Conservation (phyloP, 192 early-diverging fungal genomes). For the Kappamyces sp. region DNA sequence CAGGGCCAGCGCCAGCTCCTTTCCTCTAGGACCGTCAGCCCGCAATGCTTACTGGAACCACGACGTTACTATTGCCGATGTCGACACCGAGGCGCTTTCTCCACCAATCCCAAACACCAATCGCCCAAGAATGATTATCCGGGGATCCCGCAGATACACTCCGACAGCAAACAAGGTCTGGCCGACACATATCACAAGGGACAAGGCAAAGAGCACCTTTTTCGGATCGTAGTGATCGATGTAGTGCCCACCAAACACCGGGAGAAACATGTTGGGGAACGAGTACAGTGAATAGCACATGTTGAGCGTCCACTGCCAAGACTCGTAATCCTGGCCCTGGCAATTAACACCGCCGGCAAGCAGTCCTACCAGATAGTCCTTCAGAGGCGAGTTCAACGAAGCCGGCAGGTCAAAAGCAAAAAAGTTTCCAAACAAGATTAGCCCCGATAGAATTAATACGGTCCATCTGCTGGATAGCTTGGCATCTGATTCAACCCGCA, state of each 20-base stretch:
- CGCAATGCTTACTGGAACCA: constrained; percentile 28
- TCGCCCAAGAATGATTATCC: constrained; percentile 39
- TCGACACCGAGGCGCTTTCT: constrained; percentile 46
- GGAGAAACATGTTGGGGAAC: constrained; percentile 58
- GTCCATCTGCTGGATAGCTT: constrained; percentile 23
- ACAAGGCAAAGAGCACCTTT: constrained; percentile 32
- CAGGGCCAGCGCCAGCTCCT: constrained; percentile 47
- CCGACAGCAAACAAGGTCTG: constrained; percentile 48
- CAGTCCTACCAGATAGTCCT: constrained; percentile 17
- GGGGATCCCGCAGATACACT: constrained; percentile 17
- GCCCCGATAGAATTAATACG: constrained; percentile 35
- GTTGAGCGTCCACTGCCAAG: constrained; percentile 38
- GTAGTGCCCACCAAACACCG: constrained; percentile 40
- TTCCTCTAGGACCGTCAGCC: constrained; percentile 23
- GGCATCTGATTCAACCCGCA: too few species aligned
- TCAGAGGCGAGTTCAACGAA: constrained; percentile 31
- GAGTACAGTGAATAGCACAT: constrained; percentile 50
- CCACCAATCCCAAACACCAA: constrained; percentile 54
- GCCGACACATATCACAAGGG: constrained; percentile 32
- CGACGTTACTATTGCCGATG: constrained; percentile 41
- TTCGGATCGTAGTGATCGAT: constrained; percentile 40
- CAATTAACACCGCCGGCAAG: too few species aligned
- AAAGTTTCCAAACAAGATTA: constrained; percentile 43
- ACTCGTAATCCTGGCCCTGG: constrained; percentile 20
- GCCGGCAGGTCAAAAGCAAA: constrained; percentile 45